These are phyloP conservation scores for Aspergillus luchuensis DNA, from an alignment of 2,329 filamentous ascomycete species.

Conservation along the genomic window DNA sequence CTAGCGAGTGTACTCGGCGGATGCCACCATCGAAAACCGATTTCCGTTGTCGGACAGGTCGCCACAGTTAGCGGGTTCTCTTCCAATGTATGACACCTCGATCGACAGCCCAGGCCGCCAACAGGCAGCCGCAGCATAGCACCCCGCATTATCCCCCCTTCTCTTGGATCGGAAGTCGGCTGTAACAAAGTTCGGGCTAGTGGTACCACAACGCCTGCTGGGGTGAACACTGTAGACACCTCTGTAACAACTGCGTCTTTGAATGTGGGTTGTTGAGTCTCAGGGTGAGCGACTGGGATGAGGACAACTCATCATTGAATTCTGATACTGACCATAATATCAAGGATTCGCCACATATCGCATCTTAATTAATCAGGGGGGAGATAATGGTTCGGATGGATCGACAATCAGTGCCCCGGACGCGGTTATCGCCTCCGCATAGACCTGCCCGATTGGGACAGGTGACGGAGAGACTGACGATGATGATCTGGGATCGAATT, in stretches of 20 bases:
- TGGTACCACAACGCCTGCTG: neutral
- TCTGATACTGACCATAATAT: neutral
- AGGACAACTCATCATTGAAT: no score
- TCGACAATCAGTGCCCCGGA: constrained; percentile 11
- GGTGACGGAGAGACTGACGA: neutral
- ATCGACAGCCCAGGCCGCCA: neutral
- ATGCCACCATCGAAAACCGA: neutral
- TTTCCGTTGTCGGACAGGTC: neutral
- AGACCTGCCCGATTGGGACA: constrained; percentile 10
- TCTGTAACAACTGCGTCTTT: neutral
- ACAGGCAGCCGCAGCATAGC: neutral
- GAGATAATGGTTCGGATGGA: constrained; percentile 8
- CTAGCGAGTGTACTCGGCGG: neutral
- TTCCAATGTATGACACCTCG: neutral
- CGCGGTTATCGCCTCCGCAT: constrained; percentile 10
- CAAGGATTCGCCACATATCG: neutral
- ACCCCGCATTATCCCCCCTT: neutral
- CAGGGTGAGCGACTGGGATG: neutral
- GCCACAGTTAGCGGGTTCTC: neutral
- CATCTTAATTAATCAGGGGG: neutral
- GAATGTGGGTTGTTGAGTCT: neutral
- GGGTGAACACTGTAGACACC: neutral
- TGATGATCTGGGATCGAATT: neutral
- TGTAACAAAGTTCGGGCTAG: constrained; percentile 1
- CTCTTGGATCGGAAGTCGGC: neutral